Evolutionary conservation across 257 asterid genomes (phyloP).

Genomic region (Verbascum thapsus): DNA sequence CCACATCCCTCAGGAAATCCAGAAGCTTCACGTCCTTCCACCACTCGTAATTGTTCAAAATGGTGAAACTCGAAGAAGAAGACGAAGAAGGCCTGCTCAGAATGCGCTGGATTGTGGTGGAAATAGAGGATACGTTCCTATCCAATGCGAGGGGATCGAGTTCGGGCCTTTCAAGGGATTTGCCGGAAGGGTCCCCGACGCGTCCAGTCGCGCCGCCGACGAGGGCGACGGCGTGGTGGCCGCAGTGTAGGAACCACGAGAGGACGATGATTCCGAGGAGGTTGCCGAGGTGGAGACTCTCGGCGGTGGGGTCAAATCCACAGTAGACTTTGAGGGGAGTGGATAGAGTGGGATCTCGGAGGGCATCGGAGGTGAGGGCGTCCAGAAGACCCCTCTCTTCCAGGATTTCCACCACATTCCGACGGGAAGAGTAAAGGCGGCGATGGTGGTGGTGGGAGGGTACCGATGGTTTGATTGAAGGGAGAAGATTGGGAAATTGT

Average conservation of each 20-base stretch:
- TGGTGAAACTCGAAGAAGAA: constrained; percentile 32
- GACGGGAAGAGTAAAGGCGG: constrained; percentile 40
- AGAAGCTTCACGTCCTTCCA: constrained; percentile 82
- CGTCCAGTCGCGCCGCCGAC: constrained; percentile 97
- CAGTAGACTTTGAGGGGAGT: constrained; percentile 69
- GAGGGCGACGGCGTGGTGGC: constrained; percentile 72
- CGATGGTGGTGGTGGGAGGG: constrained; percentile 20
- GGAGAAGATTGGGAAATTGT: neutral
- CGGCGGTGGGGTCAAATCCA: constrained; percentile 97
- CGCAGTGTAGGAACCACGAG: constrained; percentile 91
- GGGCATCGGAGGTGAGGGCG: constrained; percentile 63
- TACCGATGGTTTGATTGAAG: constrained; percentile 28
- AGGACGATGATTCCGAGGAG: constrained; percentile 80
- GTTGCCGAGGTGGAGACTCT: constrained; percentile 87
- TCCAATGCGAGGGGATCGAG: constrained; percentile 55
- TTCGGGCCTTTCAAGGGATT: constrained; percentile 76
- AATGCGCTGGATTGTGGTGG: constrained; percentile 45
- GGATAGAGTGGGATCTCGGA: constrained; percentile 39
- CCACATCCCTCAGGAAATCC: constrained; percentile 75
- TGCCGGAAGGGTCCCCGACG: constrained; percentile 93
- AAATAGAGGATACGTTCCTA: constrained; percentile 51
- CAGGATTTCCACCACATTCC: constrained; percentile 65
- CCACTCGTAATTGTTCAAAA: constrained; percentile 87
- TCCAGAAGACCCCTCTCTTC: constrained; percentile 81
- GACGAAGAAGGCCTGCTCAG: constrained; percentile 39